A percentile compares a stretch with the other conserved stretches of the same genome.
Evolutionary conservation across 1,139 yeast species (phyloP).

Genomic region (Yamadazyma blattariae): DNA sequence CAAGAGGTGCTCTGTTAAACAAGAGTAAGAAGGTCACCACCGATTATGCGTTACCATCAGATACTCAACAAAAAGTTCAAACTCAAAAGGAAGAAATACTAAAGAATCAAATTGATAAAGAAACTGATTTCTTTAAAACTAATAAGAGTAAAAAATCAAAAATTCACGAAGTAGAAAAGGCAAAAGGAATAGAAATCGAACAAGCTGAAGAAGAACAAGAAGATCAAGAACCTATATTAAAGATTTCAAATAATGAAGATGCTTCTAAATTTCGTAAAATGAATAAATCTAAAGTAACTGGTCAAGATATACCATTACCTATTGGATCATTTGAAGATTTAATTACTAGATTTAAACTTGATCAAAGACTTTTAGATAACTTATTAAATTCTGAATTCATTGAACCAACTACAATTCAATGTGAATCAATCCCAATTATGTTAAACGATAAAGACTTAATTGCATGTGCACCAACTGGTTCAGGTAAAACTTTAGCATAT

Average conservation of each 20-base stretch:
- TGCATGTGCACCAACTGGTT: slow-evolving; percentile 94
- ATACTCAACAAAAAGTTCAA: slow-evolving; percentile 15
- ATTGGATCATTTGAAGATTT: slow-evolving; percentile 87
- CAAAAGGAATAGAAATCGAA: slow-evolving; percentile 13
- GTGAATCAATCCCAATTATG: slow-evolving; percentile 76
- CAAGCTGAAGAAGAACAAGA: slow-evolving; percentile 13
- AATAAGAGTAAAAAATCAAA: slow-evolving; percentile 34
- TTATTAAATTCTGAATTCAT: slow-evolving; percentile 67
- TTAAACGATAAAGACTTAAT: slow-evolving; percentile 65
- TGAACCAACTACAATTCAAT: slow-evolving; percentile 90
- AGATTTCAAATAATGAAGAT: slow-evolving; percentile 52
- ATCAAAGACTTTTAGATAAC: slow-evolving; percentile 61
- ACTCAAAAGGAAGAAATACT: slow-evolving; percentile 15
- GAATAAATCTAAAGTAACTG: slow-evolving; percentile 64
- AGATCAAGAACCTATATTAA: slow-evolving; percentile 35
- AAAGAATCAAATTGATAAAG: slow-evolving; percentile 13
- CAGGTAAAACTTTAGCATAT: slow-evolving; percentile 90
- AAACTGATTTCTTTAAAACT: slow-evolving; percentile 22
- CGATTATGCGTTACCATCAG: slow-evolving; percentile 45
- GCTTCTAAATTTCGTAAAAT: slow-evolving; percentile 55
- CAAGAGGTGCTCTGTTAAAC: slow-evolving; percentile 81
- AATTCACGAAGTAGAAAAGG: slow-evolving; percentile 14
- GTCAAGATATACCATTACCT: slow-evolving; percentile 80
- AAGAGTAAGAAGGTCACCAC: slow-evolving; percentile 44
- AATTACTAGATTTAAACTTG: slow-evolving; percentile 62